Evolutionary conservation across 257 asterid species (phyloP), one percentile per base, ranked within the genome.

Genomic region (Solanum pimpinellifolium): DNA sequence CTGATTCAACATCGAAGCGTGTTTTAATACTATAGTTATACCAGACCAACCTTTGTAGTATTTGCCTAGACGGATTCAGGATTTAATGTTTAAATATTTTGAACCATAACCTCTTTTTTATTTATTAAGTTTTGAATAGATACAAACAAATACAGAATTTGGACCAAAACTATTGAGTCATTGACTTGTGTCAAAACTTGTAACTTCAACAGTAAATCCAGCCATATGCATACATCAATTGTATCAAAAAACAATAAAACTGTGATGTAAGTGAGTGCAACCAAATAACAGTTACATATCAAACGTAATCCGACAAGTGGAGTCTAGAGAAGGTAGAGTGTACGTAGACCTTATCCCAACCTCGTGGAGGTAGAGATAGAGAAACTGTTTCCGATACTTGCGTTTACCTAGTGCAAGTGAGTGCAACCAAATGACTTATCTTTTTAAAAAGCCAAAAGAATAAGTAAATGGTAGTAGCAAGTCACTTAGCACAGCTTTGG

Each of bases 381-480:
- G 68, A 60, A 12, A 21, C 0, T 60, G 27, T 60, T 60, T 60
- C 68, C 6, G 14, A 60, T 9, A 21, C 68, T 21, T 21, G 9
- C 11, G 27, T 21, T 59, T 59, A 59, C 68, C 68, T 21, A 60
- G 27, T 25, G 87, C 47, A 41, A n/a, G 18, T 31, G 87, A 74
- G 87, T 69, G 16, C 60, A 84, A 62, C 86, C 87, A 66, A 42
- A 41, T 84, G 73, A 33, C 83, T 70, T 29, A 31, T 85, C 83
- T 72, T 72, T 80, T 77, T 49, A 21, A 85, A 85, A 70, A 85
- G 62, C 37, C 83, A 85, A 77, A 85, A 85, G 87, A 85, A 33
- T 31, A 85, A 85, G 87, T 42, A 59, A 37, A 65, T 62, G 87
- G 80, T 27, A 84, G 81, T 27, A 42, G 66, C 52, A 47, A 52